Percentiles rank a stretch among this genome's conserved stretches.
Evolutionary conservation across 2,329 filamentous ascomycete genomes (phyloP).

Genomic region (Samsoniella hepiali): DNA sequence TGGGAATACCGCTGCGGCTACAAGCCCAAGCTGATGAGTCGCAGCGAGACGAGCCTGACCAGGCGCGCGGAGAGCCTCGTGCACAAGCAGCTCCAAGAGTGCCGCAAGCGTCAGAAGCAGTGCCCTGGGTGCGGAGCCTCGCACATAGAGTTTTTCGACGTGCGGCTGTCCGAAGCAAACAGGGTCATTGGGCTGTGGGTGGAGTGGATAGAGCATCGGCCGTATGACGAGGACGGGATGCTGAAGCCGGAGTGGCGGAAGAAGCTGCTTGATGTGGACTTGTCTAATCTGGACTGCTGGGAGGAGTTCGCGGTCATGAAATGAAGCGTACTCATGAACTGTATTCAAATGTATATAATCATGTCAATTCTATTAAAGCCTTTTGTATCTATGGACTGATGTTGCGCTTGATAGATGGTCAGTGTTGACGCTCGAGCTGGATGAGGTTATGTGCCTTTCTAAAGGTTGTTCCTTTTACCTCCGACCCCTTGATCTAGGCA

Average conservation of each 20-base stretch:
- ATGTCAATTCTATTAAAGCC: not conserved
- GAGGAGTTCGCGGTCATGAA: conserved; percentile 22
- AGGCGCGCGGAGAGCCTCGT: conserved; percentile 30
- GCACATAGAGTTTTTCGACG: conserved; percentile 32
- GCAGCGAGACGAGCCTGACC: conserved; percentile 23
- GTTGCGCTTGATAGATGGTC: not conserved
- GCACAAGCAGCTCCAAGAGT: conserved; percentile 28
- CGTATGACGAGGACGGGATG: conserved; percentile 28
- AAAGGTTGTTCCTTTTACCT: not conserved
- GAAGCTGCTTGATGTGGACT: conserved; percentile 25
- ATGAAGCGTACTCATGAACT: not conserved
- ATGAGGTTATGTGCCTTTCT: not conserved
- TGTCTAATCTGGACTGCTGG: conserved; percentile 29
- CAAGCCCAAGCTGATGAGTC: conserved; percentile 21
- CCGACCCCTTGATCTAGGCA: no score
- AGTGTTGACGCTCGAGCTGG: not conserved
- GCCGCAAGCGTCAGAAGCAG: conserved; percentile 25
- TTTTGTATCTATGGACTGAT: not conserved
- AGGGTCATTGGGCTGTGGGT: conserved; percentile 27
- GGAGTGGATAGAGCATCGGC: conserved; percentile 27
- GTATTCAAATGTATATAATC: not conserved
- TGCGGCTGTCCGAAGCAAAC: conserved; percentile 21
- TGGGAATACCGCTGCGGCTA: conserved; percentile 29
- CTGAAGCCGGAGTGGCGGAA: conserved; percentile 26
- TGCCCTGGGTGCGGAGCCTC: conserved; percentile 25